Conservation (phyloP, 106 monocot genomes). For the Dendrobium huoshanense region DNA sequence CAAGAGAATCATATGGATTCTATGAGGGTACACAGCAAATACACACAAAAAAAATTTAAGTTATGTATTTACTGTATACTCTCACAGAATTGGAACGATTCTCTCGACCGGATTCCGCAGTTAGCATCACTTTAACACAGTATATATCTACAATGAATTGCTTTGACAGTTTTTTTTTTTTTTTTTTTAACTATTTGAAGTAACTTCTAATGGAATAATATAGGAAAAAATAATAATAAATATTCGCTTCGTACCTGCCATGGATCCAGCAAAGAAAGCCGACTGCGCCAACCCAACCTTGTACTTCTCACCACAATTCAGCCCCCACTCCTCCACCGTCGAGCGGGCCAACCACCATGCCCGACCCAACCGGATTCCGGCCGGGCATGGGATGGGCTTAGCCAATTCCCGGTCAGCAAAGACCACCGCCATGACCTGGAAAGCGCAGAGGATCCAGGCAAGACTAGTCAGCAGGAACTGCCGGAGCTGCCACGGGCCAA, state of each 20-base stretch:
- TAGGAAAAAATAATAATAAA: no score
- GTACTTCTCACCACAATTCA: conserved; percentile 52
- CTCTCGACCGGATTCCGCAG: no score
- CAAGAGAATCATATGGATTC: no score
- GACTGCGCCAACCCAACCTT: conserved; percentile 74
- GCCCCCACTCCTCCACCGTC: conserved; percentile 25
- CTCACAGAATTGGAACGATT: no score
- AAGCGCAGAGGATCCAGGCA: conserved; percentile 61
- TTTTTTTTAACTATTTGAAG: no score
- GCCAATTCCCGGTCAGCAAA: conserved; percentile 39
- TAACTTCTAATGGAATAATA: no score
- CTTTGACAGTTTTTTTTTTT: no score
- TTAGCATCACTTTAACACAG: no score
- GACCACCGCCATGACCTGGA: conserved; percentile 62
- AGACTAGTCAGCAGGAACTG: conserved; percentile 62
- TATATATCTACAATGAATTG: no score
- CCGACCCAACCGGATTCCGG: background rate
- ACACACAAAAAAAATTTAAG: no score
- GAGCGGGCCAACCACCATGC: conserved; percentile 8
- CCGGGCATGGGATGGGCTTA: background rate
- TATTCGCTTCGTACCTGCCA: conserved; percentile 44
- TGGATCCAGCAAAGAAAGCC: conserved; percentile 68
- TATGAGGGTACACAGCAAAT: no score
- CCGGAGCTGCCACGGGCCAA: conserved; percentile 67
- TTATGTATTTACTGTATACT: no score